Evolutionary conservation across 768 basidiomycete species (phyloP), one percentile per base, ranked within the genome.

Genomic region (Russula olivacea): DNA sequence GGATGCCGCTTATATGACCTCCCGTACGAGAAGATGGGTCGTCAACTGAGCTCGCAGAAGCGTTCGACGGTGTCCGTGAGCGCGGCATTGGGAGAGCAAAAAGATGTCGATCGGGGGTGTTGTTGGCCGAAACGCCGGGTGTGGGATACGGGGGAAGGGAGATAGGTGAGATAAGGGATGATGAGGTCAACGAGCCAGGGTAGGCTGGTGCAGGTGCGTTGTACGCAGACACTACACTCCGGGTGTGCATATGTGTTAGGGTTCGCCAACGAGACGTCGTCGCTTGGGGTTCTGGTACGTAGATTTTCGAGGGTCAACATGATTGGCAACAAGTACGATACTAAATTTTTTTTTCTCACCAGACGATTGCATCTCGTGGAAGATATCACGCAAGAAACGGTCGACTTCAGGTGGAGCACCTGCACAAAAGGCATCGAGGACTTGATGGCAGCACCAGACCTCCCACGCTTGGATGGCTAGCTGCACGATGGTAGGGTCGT

Each of bases 401-500:
- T 74, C 73, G 0, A 71, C 69, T 28, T 74, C 73, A 21, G 61
- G 40, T 9, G 73, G 70, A 19, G 71, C 65, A 30, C 73, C 75
- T 25, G 69, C 70, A 68, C 73, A 74, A 68, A 75, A 76, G 21
- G 71, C 53, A 48, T 74, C 69, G 43, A 76, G 68, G 30, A 74
- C 69, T 56, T 69, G 66, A 52, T 69, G 67, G 36, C 72, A 71
- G 53, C 72, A 75, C 68, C 69, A 71, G 8, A 75, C 73, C 66
- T 74, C 68, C 73, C 73, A 75, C n/a, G 75, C 74, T 64, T 76
- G 75, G 55, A 76, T 55, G 10, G 75, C 75, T 50, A 72, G 72
- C 66, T 75, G 75, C 28, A 76, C 71, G 25, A 76, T 58, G n/a
- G 71, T 75, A 25, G 74, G 73, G 52, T 75, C 74, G 17, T 55